Conservation (phyloP, 768 basidiomycete species). For the Amanita jacksonii region DNA sequence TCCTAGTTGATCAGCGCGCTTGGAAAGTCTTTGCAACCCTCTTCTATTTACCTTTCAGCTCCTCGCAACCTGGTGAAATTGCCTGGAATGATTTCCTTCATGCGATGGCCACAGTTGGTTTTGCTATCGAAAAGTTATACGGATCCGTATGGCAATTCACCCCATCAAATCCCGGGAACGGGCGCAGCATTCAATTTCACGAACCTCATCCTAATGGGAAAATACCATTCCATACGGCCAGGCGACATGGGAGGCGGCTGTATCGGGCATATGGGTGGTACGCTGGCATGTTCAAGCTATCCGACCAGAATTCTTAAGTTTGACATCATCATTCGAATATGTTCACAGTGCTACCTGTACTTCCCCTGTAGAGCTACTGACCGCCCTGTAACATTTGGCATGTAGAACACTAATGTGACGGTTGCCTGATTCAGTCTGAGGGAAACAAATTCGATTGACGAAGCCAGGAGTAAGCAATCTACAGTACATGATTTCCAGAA, state of each 20-base stretch:
- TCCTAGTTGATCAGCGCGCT: not conserved
- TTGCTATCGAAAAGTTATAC: not conserved
- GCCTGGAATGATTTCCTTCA: not conserved
- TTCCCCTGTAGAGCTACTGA: too few relatives aligned
- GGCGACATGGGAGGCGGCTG: not conserved
- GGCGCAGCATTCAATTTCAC: not conserved
- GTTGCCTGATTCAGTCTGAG: too few relatives aligned
- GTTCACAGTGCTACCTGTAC: too few relatives aligned
- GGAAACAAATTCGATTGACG: too few relatives aligned
- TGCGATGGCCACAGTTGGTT: not conserved
- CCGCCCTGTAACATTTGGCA: too few relatives aligned
- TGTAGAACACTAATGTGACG: too few relatives aligned
- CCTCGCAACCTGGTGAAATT: not conserved
- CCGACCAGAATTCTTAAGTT: not conserved
- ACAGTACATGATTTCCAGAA: too few relatives aligned
- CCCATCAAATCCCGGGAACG: not conserved
- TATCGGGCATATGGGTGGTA: not conserved
- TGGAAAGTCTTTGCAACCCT: not conserved
- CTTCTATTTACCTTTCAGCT: not conserved
- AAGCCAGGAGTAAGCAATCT: too few relatives aligned
- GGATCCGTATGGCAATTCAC: slow-evolving; percentile 2
- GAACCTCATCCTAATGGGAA: not conserved
- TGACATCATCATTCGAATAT: too few relatives aligned
- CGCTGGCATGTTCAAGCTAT: not conserved
- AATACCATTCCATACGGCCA: not conserved